Conservation (phyloP, 2,329 filamentous ascomycete genomes). For the Clathrospora elynae region DNA sequence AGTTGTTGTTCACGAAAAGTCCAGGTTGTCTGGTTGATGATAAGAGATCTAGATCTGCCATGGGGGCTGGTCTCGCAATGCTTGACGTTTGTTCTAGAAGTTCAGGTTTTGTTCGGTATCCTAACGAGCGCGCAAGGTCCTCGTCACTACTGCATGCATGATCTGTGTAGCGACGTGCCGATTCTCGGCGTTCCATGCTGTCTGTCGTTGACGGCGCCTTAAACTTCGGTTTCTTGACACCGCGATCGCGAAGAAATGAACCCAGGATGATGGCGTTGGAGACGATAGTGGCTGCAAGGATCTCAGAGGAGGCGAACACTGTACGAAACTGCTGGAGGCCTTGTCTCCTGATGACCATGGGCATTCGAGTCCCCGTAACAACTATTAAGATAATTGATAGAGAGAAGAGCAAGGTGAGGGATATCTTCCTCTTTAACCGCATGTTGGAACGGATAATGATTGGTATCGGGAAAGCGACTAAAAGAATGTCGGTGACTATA, state of each 20-base stretch:
- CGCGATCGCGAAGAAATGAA: constrained; percentile 88
- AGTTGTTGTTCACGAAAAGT: constrained; percentile 39
- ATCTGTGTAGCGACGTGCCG: constrained; percentile 65
- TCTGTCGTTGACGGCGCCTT: constrained; percentile 61
- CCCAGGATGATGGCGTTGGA: constrained; percentile 90
- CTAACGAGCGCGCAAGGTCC: constrained; percentile 80
- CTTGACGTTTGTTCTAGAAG: constrained; percentile 52
- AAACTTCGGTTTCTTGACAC: constrained; percentile 84
- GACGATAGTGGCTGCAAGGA: constrained; percentile 83
- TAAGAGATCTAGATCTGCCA: constrained; percentile 37
- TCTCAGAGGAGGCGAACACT: constrained; percentile 85
- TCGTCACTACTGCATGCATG: constrained; percentile 88
- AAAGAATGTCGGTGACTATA: constrained; percentile 83
- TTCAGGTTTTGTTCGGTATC: constrained; percentile 66
- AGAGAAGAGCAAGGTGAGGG: constrained; percentile 80
- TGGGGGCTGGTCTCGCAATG: constrained; percentile 49
- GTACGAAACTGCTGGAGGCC: constrained; percentile 87
- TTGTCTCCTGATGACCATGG: constrained; percentile 70
- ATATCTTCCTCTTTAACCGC: constrained; percentile 75
- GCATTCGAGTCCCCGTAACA: constrained; percentile 81
- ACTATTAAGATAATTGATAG: constrained; percentile 79
- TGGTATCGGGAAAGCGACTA: constrained; percentile 87
- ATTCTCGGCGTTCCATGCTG: constrained; percentile 61
- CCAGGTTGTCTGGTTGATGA: constrained; percentile 25
- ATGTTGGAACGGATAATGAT: constrained; percentile 83